These are phyloP conservation scores for Tetrahymena elliotti DNA, from an alignment of 73 alveolate genomes.

Conservation along the genomic window DNA sequence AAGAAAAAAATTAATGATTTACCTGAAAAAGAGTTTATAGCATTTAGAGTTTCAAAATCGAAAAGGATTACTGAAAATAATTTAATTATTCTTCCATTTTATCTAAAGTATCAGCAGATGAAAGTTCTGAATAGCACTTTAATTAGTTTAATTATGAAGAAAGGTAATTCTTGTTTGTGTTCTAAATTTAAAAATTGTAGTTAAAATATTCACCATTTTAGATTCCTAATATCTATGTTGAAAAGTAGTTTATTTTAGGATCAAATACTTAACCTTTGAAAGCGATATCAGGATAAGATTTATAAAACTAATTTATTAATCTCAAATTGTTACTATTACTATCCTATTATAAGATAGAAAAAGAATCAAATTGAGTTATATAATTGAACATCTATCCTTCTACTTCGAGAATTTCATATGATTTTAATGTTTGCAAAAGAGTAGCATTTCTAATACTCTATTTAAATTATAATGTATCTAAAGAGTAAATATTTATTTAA, in stretches of 20 bases:
- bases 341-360: neutral
- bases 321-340: neutral
- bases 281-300: neutral
- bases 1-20: neutral
- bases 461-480: neutral
- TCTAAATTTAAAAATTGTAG: neutral
- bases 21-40: neutral
- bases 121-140: neutral
- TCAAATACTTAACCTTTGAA: neutral
- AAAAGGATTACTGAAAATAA: neutral
- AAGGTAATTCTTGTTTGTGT: neutral
- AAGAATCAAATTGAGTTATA: neutral
- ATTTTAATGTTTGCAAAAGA: neutral
- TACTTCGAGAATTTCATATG: neutral
- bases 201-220: neutral
- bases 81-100: neutral
- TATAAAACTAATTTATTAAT: neutral
- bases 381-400: neutral
- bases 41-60: neutral
- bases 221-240: neutral
- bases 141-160: neutral
- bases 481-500: neutral
- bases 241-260: neutral
- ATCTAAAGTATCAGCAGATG: neutral
- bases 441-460: neutral